A percentile compares a stretch with the other conserved stretches of the same genome.
These are phyloP conservation scores for Pleurotus cornucopiae DNA, from an alignment of 768 basidiomycete species.

Conservation along the genomic window DNA sequence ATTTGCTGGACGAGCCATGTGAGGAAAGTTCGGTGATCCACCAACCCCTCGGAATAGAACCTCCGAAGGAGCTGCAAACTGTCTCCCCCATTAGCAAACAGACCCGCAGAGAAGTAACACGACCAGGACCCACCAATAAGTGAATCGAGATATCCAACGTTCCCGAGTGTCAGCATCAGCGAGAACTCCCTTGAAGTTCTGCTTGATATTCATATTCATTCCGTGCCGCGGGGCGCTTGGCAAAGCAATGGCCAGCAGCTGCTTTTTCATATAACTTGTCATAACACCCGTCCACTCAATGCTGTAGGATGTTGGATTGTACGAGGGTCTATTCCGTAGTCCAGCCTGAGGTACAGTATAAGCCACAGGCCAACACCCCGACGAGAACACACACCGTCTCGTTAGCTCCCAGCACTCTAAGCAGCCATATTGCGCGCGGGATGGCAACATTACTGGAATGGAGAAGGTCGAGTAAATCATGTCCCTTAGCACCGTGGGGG, in stretches of 20 bases:
- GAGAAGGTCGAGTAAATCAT: conserved; percentile 76
- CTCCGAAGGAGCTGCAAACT: conserved; percentile 70
- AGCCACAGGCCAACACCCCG: conserved; percentile 2
- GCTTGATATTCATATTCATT: conserved; percentile 77
- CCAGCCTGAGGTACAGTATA: conserved; percentile 46
- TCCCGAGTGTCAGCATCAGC: conserved; percentile 67
- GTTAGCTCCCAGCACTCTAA: conserved; percentile 82
- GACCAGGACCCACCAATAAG: conserved; percentile 55
- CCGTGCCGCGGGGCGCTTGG: conserved; percentile 76
- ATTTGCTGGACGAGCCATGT: conserved; percentile 79
- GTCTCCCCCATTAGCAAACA: neutral
- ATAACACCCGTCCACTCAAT: conserved; percentile 82
- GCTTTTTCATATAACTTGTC: conserved; percentile 80
- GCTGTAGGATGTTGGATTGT: conserved; percentile 80
- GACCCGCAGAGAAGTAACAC: neutral
- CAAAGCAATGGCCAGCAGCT: conserved; percentile 71
- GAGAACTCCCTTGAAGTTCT: conserved; percentile 78
- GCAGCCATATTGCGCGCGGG: conserved; percentile 81
- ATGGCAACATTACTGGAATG: conserved; percentile 76
- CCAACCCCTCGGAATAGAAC: conserved; percentile 77
- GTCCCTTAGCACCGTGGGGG: conserved; percentile 82
- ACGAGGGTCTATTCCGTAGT: conserved; percentile 71
- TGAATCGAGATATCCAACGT: conserved; percentile 75
- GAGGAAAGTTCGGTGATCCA: conserved; percentile 75
- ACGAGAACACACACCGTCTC: conserved; percentile 55